These are phyloP conservation scores for Mucor lusitanicus DNA, from an alignment of 371 early-diverging fungal species.

Conservation along the genomic window DNA sequence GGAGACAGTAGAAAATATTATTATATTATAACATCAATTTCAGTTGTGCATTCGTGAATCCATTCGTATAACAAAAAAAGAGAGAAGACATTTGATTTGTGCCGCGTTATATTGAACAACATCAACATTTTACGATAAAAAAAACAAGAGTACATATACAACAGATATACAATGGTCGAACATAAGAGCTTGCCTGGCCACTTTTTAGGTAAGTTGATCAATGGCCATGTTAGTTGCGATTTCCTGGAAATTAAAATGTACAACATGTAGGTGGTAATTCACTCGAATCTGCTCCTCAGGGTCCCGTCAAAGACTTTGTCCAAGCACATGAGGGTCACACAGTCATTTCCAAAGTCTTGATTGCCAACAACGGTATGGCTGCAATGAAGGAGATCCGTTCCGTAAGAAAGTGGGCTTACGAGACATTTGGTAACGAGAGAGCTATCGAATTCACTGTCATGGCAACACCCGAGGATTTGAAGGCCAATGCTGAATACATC, in stretches of 20 bases:
- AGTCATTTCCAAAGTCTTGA: slow-evolving; percentile 87
- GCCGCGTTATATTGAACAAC: background rate
- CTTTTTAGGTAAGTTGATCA: slow-evolving; percentile 25
- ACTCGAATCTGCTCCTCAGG: slow-evolving; percentile 55
- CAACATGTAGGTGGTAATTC: slow-evolving; percentile 59
- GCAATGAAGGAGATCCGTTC: slow-evolving; percentile 99
- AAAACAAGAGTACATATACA: background rate
- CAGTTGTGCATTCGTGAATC: background rate
- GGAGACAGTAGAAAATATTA: slow-evolving; percentile 7
- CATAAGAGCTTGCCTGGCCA: slow-evolving; percentile 26
- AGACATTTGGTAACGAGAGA: slow-evolving; percentile 95
- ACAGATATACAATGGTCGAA: slow-evolving; percentile 16
- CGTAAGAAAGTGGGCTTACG: slow-evolving; percentile 97
- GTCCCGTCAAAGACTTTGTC: slow-evolving; percentile 75
- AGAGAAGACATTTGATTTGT: background rate
- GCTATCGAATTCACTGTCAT: slow-evolving; percentile 97
- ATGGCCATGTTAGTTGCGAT: background rate
- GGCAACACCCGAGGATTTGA: slow-evolving; percentile 98
- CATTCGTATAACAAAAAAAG: background rate
- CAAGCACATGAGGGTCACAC: slow-evolving; percentile 82
- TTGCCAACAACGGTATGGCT: slow-evolving; percentile 99
- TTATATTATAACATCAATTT: background rate
- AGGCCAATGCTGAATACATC: slow-evolving; percentile 97
- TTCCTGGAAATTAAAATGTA: background rate
- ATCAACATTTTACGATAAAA: background rate